Percentiles rank a stretch among this genome's conserved stretches.
phyloP scores from a whole-genome alignment of 441 rosid species.

The Populus hybrid region DNA sequence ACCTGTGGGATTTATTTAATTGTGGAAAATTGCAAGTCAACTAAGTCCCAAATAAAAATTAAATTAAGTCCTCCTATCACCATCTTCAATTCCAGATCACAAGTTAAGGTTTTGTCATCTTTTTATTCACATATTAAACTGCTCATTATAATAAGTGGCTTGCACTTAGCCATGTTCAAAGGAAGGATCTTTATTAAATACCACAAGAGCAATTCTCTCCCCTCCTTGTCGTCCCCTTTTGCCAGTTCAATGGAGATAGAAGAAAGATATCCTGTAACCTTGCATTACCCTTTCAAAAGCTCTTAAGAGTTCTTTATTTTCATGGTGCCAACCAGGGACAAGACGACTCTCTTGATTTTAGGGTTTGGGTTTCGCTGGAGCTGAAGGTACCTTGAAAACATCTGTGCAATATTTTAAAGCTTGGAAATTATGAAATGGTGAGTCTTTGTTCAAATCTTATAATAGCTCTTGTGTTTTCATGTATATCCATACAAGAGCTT shows the following conservation, averaged over 20 bases:
- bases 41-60: neutral
- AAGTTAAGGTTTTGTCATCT: neutral
- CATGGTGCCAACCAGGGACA: neutral
- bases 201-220: neutral
- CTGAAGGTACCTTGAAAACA: too few species aligned
- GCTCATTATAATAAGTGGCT: neutral
- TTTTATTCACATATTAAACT: neutral
- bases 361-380: neutral
- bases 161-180: constrained; percentile 19
- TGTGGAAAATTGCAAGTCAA: constrained; percentile 7
- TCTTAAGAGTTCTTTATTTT: constrained; percentile 24
- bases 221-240: neutral
- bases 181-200: neutral
- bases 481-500: neutral
- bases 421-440: neutral
- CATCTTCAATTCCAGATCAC: neutral
- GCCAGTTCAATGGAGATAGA: constrained; percentile 19
- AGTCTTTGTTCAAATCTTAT: neutral
- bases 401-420: neutral
- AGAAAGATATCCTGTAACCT: constrained; percentile 23
- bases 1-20: too few species aligned
- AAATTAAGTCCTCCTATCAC: neutral
- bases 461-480: neutral
- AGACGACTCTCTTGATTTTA: constrained; percentile 7
- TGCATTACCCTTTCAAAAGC: constrained; percentile 33